Conservation (phyloP, 2,329 filamentous ascomycete genomes). For the Pestalotiopsis fici region DNA sequence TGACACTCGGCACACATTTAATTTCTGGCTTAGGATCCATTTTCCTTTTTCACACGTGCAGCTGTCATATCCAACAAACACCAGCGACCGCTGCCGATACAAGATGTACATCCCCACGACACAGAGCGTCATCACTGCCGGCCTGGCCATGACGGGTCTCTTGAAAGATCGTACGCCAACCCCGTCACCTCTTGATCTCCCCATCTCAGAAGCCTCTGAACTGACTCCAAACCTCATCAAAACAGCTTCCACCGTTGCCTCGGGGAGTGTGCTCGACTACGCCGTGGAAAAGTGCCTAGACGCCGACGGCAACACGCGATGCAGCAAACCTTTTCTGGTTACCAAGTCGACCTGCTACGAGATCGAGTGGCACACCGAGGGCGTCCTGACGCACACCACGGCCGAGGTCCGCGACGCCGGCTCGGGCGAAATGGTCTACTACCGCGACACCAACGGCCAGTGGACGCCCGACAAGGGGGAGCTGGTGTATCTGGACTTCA, state of each 20-base stretch:
- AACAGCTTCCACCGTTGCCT: constrained; percentile 25
- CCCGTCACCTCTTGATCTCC: not conserved
- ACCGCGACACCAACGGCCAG: constrained; percentile 44
- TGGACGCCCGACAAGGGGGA: constrained; percentile 46
- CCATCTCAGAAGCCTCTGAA: not conserved
- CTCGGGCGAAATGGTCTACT: constrained; percentile 41
- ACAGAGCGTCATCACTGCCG: constrained; percentile 28
- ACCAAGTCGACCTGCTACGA: constrained; percentile 38
- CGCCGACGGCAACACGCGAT: constrained; percentile 36
- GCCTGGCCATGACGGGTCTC: constrained; percentile 23
- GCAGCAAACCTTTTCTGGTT: constrained; percentile 41
- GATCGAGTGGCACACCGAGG: constrained; percentile 41
- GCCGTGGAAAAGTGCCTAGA: constrained; percentile 43
- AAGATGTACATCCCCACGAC: constrained; percentile 28
- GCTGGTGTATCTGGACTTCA: constrained; percentile 12
- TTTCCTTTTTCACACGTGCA: not conserved
- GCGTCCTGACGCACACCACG: constrained; percentile 40
- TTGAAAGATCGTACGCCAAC: constrained; percentile 22
- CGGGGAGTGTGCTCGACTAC: constrained; percentile 41
- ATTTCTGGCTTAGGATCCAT: not conserved
- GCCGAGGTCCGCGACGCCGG: constrained; percentile 38
- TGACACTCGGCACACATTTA: not conserved
- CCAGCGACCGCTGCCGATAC: not conserved
- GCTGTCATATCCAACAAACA: not conserved
- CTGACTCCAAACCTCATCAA: not conserved